Evolutionary conservation across 2,329 filamentous ascomycete species (phyloP).

Genomic region (Akanthomyces uredinophilus): DNA sequence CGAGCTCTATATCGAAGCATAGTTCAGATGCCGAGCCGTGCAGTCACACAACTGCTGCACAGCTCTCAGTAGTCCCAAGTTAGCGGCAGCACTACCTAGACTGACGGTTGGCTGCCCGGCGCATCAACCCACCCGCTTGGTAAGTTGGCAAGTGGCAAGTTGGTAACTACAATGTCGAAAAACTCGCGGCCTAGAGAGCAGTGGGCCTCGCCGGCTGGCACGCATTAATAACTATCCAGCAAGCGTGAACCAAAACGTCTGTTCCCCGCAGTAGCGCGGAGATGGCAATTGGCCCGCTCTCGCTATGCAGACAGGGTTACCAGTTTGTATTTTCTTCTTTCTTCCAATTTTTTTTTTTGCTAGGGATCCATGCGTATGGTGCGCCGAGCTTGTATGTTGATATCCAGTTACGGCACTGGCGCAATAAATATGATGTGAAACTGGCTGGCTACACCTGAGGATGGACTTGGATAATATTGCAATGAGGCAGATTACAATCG

Average conservation of each 20-base stretch:
- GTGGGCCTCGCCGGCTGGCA: neutral
- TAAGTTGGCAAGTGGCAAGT: neutral
- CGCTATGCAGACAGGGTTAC: neutral
- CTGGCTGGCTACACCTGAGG: neutral
- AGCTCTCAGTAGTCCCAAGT: too few relatives aligned
- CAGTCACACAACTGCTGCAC: neutral
- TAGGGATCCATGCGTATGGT: neutral
- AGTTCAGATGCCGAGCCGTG: neutral
- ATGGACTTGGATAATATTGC: neutral
- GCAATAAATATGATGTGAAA: neutral
- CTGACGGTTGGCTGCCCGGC: neutral
- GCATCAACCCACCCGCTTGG: neutral
- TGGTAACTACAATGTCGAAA: neutral
- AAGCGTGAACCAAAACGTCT: conserved; percentile 3
- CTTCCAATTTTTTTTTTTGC: neutral
- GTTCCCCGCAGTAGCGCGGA: conserved; percentile 9
- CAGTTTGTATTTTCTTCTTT: neutral
- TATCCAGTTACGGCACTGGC: neutral
- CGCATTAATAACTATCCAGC: neutral
- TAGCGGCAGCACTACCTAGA: neutral
- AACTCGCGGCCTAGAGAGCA: neutral
- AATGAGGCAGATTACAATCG: neutral
- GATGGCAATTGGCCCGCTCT: neutral
- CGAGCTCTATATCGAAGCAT: neutral
- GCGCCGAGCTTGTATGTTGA: neutral